Base-by-base conservation (phyloP, 257 asterid genomes). In the Cinchona pubescens region DNA sequence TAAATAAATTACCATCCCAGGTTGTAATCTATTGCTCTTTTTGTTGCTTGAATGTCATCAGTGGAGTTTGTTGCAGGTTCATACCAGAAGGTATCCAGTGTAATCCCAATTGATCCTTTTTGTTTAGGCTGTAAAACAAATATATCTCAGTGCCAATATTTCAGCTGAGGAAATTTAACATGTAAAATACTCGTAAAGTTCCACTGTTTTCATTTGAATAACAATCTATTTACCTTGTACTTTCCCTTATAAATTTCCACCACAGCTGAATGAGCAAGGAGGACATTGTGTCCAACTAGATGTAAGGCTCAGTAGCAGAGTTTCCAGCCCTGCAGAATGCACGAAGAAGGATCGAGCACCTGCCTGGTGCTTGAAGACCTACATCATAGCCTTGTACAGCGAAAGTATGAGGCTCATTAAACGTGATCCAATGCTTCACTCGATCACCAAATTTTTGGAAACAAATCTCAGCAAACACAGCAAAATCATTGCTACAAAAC, bases 391-490 rank as follows among this genome's bases (percentile, higher is more conserved):
- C 99, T 76, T 92, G 96, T 5, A 87, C 79, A 9, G 95, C 72
- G 13, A 92, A 74, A 0, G 93, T 91, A 65, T 89, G 96, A 0
- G 97, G 99, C 89, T 95, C 98, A 53, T 92, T 95, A 79, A 95
- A 85, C 14, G 97, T 95, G 79, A 95, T 92, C 99, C 99, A 95
- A 5, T 91, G 64, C 89, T 95, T 95, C 80, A 95, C 99, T 7
- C 96, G 77, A 49, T 91, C 98, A 0, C 99, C 98, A 71, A 91
- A 95, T 71, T 78, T 86, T 82, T 83, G 85, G 60, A 91, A 95
- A 77, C 99, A 95, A 0, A 96, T 89, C 55, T 92, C 98, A 2
- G 97, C 96, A 71, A 84, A 95, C 2, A 56, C 67, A n/a, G 90
- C 71, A 40, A 79, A 95, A 79, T 95, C 99, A 6, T 76, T 68